phyloP scores from a whole-genome alignment of 2,329 filamentous ascomycete genomes.

The Colletotrichum echinochloae region DNA sequence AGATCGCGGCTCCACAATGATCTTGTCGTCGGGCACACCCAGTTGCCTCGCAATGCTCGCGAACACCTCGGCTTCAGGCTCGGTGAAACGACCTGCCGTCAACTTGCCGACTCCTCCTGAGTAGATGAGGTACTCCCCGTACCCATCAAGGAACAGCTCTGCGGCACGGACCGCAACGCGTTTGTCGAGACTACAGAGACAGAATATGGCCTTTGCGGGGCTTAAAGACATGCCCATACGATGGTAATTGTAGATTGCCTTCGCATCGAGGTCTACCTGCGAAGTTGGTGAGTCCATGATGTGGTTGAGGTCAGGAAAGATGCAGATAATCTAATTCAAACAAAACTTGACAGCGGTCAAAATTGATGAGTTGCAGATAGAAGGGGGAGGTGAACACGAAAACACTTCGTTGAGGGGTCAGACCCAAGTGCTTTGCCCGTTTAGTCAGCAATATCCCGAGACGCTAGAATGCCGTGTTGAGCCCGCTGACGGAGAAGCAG shows the following conservation, averaged over 20 bases:
- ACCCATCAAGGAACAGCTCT: slow-evolving; percentile 55
- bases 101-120: slow-evolving; percentile 57
- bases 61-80: slow-evolving; percentile 58
- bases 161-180: slow-evolving; percentile 58
- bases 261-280: slow-evolving; percentile 48
- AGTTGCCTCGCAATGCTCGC: slow-evolving; percentile 53
- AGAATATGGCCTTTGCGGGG: slow-evolving; percentile 58
- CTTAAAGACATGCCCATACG: slow-evolving; percentile 52
- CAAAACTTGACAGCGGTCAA: not conserved
- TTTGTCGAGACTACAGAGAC: slow-evolving; percentile 60
- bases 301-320: not conserved
- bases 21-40: slow-evolving; percentile 54
- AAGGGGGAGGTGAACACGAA: not conserved
- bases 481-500: not conserved
- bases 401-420: not conserved
- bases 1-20: slow-evolving; percentile 55
- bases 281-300: not conserved
- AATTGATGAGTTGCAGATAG: not conserved
- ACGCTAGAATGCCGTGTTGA: not conserved
- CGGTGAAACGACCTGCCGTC: slow-evolving; percentile 53
- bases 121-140: slow-evolving; percentile 56
- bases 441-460: slow-evolving; percentile 10
- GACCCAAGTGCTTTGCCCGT: not conserved
- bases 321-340: not conserved
- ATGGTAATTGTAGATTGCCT: slow-evolving; percentile 58